Conservation (phyloP, 371 early-diverging fungal genomes). For the Mucor racemosus region DNA sequence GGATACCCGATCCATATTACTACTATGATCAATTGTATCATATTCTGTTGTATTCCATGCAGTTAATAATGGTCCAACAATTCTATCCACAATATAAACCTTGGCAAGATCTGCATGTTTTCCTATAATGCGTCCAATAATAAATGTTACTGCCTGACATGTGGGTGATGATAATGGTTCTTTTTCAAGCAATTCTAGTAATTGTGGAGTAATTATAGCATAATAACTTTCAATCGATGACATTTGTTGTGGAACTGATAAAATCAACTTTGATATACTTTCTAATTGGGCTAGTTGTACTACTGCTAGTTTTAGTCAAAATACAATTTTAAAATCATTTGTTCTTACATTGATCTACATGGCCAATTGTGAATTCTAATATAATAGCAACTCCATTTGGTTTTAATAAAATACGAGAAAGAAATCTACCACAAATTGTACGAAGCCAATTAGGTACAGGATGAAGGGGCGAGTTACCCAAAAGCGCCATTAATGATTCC, state of each 20-base stretch:
- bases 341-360: slow-evolving; percentile 45
- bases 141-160: slow-evolving; percentile 58
- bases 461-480: slow-evolving; percentile 61
- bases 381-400: slow-evolving; percentile 68
- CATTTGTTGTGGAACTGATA: slow-evolving; percentile 69
- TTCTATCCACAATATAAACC: slow-evolving; percentile 53
- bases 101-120: slow-evolving; percentile 57
- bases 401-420: slow-evolving; percentile 65
- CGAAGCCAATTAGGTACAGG: slow-evolving; percentile 68
- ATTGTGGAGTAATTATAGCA: slow-evolving; percentile 61
- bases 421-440: slow-evolving; percentile 66
- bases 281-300: slow-evolving; percentile 66
- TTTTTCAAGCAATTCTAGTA: slow-evolving; percentile 36
- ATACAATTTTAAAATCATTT: background rate
- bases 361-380: slow-evolving; percentile 67
- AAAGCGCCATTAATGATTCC: slow-evolving; percentile 65
- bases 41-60: slow-evolving; percentile 34
- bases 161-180: slow-evolving; percentile 28
- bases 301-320: background rate
- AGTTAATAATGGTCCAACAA: slow-evolving; percentile 49
- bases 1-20: slow-evolving; percentile 36
- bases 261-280: slow-evolving; percentile 63
- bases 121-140: slow-evolving; percentile 57
- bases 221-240: slow-evolving; percentile 67
- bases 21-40: slow-evolving; percentile 5